Base-by-base conservation (phyloP, 2,329 filamentous ascomycete genomes). In the Allantophomopsis cytisporea region DNA sequence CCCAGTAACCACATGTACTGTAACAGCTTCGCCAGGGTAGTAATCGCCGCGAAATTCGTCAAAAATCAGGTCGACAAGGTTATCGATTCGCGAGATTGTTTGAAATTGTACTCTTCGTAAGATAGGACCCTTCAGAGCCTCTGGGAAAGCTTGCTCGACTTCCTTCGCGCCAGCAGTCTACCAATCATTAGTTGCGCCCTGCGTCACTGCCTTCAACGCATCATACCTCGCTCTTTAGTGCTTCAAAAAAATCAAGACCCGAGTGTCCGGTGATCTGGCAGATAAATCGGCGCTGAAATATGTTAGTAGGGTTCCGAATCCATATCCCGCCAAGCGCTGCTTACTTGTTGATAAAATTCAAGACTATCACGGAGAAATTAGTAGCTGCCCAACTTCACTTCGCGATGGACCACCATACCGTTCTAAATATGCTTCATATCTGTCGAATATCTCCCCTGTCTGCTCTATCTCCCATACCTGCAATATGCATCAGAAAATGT, bases 191-290 rank as follows among this genome's bases (percentile, higher is more conserved):
- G 31, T 17, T 13, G 7, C 14, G 12, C n/a, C 14, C 31, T 7
- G n/a, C 10, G 2, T 14, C 35, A 16, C 14, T 28, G 35, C 18
- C 13, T 11, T 23, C 18, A 14, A 14, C 14, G 11, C 20, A 14
- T 17, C 79, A 47, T 71, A 93, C 86, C 75, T 95, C 87, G 63
- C 86, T 94, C 60, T 84, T 78, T 21, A 89, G 72, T 18, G 91
- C 91, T 49, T 94, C 86, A 54, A 95, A 95, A 60, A 93, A 98
- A 3, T 77, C 89, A 48, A 95, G 68, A 39, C 82, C 82, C 21
- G 87, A 93, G 58, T 94, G 89, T 39, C 91, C 91, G 11, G 87
- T 94, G 48, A 96, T 93, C 57, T 94, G 84, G 60, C 93, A 94
- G 44, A 93, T 94, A 60, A 96, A 98, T 40, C 82, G 78, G 54